Evolutionary conservation across 176 grass and related monocot genomes (phyloP).

Genomic region (Urochloa ruziziensis): DNA sequence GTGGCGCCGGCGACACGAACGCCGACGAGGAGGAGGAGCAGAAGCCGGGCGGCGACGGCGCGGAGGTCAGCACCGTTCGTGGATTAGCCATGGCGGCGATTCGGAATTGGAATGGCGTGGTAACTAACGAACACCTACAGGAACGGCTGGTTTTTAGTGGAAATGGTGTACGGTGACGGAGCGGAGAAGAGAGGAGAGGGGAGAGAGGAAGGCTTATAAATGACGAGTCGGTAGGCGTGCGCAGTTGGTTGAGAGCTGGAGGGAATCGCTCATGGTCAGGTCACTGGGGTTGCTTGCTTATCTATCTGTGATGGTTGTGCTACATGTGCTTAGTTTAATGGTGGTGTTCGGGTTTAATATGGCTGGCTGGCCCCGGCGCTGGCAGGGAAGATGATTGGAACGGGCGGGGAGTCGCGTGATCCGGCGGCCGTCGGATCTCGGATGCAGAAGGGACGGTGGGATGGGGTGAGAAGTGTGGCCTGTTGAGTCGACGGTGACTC

Average conservation of each 20-base stretch:
- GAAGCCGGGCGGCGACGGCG: conserved; percentile 12
- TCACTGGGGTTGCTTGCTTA: background rate
- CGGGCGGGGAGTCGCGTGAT: background rate
- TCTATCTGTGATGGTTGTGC: conserved; percentile 24
- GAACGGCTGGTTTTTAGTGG: background rate
- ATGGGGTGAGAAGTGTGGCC: background rate
- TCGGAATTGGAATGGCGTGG: background rate
- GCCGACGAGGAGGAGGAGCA: conserved; percentile 26
- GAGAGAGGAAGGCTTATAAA: conserved; percentile 28
- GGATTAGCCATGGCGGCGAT: conserved; percentile 25
- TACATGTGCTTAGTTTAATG: conserved; percentile 41
- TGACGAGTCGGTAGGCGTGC: background rate
- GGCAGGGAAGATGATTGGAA: conserved; percentile 22
- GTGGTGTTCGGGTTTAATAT: background rate
- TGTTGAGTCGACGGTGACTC: conserved; percentile 15
- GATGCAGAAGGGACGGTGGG: background rate
- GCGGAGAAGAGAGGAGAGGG: background rate
- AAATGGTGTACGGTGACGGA: background rate
- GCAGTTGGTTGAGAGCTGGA: conserved; percentile 47
- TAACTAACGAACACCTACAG: background rate
- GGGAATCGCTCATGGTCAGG: background rate
- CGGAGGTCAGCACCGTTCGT: conserved; percentile 15
- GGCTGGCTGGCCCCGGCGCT: background rate
- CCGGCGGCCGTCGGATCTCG: conserved; percentile 29
- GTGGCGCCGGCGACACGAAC: conserved; percentile 37